Conservation (phyloP, 371 early-diverging fungal species). For the Mucor circinelloides region DNA sequence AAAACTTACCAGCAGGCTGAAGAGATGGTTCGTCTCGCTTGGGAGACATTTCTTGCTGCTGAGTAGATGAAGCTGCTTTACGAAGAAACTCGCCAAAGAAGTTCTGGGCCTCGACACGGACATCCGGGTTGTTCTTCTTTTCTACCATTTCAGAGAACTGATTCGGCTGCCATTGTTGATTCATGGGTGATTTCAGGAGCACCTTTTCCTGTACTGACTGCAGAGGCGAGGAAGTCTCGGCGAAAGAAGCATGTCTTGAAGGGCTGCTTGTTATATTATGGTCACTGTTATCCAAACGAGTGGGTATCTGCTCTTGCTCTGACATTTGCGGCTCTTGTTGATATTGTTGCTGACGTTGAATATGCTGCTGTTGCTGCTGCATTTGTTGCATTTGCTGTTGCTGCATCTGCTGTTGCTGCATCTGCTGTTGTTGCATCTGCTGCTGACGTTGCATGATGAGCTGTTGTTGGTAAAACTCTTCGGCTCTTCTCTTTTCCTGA, state of each 20-base stretch:
- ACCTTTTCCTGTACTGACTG: constrained; percentile 5
- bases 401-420: constrained; percentile 1
- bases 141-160: constrained; percentile 11
- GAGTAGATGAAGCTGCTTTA: constrained; percentile 60
- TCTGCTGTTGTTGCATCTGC: not conserved
- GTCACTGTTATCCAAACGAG: not conserved
- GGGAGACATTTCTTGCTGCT: constrained; percentile 22
- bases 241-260: not conserved
- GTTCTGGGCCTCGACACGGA: constrained; percentile 59
- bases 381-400: not conserved
- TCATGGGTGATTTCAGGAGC: not conserved
- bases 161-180: not conserved
- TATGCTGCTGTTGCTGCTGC: not conserved
- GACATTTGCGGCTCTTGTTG: not conserved
- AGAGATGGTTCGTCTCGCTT: constrained; percentile 13
- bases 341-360: not conserved
- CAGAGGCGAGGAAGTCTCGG: not conserved
- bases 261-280: not conserved
- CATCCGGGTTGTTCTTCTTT: constrained; percentile 33
- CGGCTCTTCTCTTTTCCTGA: constrained; percentile 14
- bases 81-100: constrained; percentile 74
- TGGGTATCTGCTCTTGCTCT: constrained; percentile 10
- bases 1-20: constrained; percentile 4
- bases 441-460: constrained; percentile 14
- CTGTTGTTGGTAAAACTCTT: constrained; percentile 21